Evolutionary conservation across 2,329 filamentous ascomycete genomes (phyloP), one percentile per base, ranked within the genome.

Genomic region (Aotearoamyces nothofagi): DNA sequence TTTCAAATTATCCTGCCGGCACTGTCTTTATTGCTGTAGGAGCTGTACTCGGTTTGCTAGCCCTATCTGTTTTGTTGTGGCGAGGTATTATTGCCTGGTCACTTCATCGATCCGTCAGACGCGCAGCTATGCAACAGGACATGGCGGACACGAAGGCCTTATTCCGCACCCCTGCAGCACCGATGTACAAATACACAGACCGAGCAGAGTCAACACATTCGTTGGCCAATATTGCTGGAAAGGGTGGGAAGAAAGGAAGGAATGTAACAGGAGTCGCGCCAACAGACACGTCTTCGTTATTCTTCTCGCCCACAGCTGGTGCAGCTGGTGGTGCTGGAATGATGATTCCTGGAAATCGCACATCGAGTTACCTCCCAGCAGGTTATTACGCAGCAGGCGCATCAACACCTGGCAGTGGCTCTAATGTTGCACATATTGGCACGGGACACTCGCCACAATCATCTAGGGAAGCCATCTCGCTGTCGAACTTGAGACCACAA

Each of bases 1-100:
- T 77, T 45, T 92, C 84, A 1, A 75, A 57, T 30, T 63, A 86
- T 8, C 90, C 90, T 3, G 80, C 96, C 46, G 90, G 90, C 31
- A 94, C 87, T 4, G 78, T 98, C 34, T 98, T 98, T 58, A 98
- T 98, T 44, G 78, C 75, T 13, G 90, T 96, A 1, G 90, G 90
- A 25, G 79, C 84, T 15, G 77, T 83, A 15, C 68, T 98, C 5
- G 90, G 82, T 10, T 77, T 84, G 39, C 70, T 94, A 38, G 82
- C 74, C 8, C 60, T 83, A 6, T 74, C 73, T n/a, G 70, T 96
- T 24, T 63, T 98, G 9, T 63, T 78, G 33, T 98, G 90, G 90
- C 81, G 87, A 35, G 76, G 66, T 28, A 67, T 94, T 32, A 74
- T 94, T 34, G 84, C 81, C 35, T 92, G 83, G 67, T 78, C 87